Percentiles rank a stretch among this genome's conserved stretches.
phyloP scores from a whole-genome alignment of 371 early-diverging fungal species.

The Mucor velutinosus region DNA sequence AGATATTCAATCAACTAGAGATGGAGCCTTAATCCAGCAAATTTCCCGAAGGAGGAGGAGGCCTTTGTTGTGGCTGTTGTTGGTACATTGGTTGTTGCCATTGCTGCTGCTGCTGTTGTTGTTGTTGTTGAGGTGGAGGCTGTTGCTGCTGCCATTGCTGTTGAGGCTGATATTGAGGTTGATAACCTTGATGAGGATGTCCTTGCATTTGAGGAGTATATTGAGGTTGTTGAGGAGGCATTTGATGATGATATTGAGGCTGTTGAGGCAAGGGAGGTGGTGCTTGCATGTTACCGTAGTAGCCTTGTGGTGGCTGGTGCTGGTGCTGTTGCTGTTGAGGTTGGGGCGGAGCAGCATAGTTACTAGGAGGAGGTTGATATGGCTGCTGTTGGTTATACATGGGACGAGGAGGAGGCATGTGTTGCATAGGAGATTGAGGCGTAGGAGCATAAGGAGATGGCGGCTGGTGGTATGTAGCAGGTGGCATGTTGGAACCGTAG shows the following conservation, averaged over 20 bases:
- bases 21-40: constrained; percentile 9
- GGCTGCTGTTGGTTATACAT: constrained; percentile 2
- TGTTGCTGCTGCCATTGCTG: not conserved
- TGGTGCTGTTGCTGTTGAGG: constrained; percentile 21
- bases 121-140: constrained; percentile 9
- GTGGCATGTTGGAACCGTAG: constrained; percentile 14
- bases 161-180: constrained; percentile 4
- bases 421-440: constrained; percentile 26
- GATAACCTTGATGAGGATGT: constrained; percentile 21
- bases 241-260: constrained; percentile 31
- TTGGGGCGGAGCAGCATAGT: constrained; percentile 12
- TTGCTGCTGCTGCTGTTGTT: constrained; percentile 12
- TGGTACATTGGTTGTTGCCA: constrained; percentile 31
- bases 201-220: constrained; percentile 27
- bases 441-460: constrained; percentile 24
- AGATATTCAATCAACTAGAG: not conserved
- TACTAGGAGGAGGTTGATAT: constrained; percentile 9
- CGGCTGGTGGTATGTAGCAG: constrained; percentile 23
- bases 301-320: constrained; percentile 26
- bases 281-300: constrained; percentile 9
- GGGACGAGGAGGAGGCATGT: constrained; percentile 22
- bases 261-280: constrained; percentile 19
- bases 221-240: constrained; percentile 35
- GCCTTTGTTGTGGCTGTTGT: constrained; percentile 24
- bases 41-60: constrained; percentile 20